Evolutionary conservation across 1,284 basidiomycete species (phyloP).

Genomic region (Rhizopogon hawkerae): DNA sequence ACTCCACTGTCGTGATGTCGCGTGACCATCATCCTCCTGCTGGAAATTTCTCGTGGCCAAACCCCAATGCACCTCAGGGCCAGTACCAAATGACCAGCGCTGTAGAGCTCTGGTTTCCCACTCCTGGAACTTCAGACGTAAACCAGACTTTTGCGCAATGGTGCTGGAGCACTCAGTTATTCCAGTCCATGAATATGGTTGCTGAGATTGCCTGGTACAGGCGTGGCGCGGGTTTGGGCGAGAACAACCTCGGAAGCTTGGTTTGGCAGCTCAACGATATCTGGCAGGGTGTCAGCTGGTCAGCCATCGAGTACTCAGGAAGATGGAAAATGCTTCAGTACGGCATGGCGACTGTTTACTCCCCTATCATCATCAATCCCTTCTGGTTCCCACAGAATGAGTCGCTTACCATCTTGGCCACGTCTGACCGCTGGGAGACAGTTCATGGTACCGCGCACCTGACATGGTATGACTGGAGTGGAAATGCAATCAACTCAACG

Average conservation of each 20-base stretch:
- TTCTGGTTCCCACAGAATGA: conserved; percentile 46
- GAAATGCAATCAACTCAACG: conserved; percentile 33
- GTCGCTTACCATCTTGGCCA: conserved; percentile 42
- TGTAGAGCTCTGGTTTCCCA: conserved; percentile 47
- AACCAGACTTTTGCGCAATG: conserved; percentile 56
- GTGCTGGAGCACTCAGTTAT: conserved; percentile 54
- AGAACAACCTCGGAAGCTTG: conserved; percentile 53
- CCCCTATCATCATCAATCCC: conserved; percentile 44
- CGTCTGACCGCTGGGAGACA: conserved; percentile 43
- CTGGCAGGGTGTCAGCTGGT: conserved; percentile 59
- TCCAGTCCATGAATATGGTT: conserved; percentile 50
- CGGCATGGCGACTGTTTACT: conserved; percentile 38
- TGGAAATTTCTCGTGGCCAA: conserved; percentile 47
- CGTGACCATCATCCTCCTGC: conserved; percentile 55
- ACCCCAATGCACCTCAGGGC: conserved; percentile 47
- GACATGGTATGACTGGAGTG: conserved; percentile 54
- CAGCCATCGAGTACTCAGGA: conserved; percentile 52
- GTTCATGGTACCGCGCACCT: conserved; percentile 42
- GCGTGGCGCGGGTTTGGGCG: conserved; percentile 44
- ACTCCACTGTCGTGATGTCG: conserved; percentile 49
- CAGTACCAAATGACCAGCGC: conserved; percentile 47
- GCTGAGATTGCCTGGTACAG: conserved; percentile 56
- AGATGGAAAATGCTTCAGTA: conserved; percentile 59
- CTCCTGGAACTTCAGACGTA: conserved; percentile 37
- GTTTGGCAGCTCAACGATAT: conserved; percentile 65